These are phyloP conservation scores for Aurinia saxatilis DNA, from an alignment of 345 rosid species.

Conservation along the genomic window DNA sequence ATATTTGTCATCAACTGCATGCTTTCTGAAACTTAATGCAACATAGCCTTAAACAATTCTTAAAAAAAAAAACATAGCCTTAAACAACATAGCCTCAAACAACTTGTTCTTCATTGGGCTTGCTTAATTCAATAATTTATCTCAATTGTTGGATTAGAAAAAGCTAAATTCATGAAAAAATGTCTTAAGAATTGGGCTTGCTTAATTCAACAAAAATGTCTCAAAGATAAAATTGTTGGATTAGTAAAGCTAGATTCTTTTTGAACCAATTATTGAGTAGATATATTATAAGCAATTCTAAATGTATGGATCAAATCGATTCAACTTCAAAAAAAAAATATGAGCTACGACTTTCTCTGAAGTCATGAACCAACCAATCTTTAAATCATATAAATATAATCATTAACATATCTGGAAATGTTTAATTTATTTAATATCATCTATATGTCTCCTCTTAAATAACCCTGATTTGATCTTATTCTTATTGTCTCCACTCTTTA, in stretches of 20 bases:
- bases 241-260: too few relatives aligned
- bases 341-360: conserved; percentile 4
- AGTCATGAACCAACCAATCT: background rate
- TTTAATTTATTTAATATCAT: background rate
- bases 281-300: too few relatives aligned
- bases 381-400: background rate
- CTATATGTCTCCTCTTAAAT: conserved; percentile 4
- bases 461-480: conserved; percentile 7
- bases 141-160: background rate
- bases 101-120: background rate
- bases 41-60: background rate
- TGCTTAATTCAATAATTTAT: too few relatives aligned
- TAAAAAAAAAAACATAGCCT: too few relatives aligned
- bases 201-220: too few relatives aligned
- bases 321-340: background rate
- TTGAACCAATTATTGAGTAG: too few relatives aligned
- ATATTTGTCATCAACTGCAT: background rate
- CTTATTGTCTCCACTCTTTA: background rate
- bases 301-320: too few relatives aligned
- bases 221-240: too few relatives aligned
- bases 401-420: background rate
- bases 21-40: background rate
- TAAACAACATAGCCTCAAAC: background rate
- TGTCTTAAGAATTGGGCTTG: too few relatives aligned
- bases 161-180: background rate